phyloP scores from a whole-genome alignment of 129 eudicot genomes.

The Ambrosia artemisiifolia region DNA sequence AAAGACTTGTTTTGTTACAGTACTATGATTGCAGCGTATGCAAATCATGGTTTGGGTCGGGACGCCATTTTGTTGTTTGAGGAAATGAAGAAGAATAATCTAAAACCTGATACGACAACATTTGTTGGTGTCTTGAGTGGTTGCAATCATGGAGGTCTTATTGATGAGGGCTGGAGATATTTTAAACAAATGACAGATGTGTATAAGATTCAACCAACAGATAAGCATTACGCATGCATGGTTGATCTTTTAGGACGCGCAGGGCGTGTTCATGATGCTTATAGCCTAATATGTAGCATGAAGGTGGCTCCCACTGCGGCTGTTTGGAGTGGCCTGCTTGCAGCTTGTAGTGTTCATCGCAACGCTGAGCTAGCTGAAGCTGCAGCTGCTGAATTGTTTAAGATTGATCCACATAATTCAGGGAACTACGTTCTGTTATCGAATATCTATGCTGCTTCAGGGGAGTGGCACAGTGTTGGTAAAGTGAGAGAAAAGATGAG shows the following conservation, averaged over 20 bases:
- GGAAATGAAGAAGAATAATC: slow-evolving; percentile 30
- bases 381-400: slow-evolving; percentile 52
- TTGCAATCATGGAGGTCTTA: slow-evolving; percentile 54
- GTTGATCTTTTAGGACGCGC: slow-evolving; percentile 51
- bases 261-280: slow-evolving; percentile 40
- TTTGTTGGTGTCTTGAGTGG: slow-evolving; percentile 46
- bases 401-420: slow-evolving; percentile 52
- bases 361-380: slow-evolving; percentile 43
- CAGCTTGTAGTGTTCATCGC: slow-evolving; percentile 43
- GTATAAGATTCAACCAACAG: slow-evolving; percentile 32
- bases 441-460: slow-evolving; percentile 43
- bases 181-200: slow-evolving; percentile 40
- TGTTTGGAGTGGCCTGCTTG: slow-evolving; percentile 53
- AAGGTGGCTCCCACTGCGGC: slow-evolving; percentile 36
- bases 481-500: slow-evolving; percentile 44
- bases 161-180: slow-evolving; percentile 42
- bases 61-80: slow-evolving; percentile 43
- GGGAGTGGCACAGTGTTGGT: slow-evolving; percentile 45
- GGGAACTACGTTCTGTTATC: slow-evolving; percentile 57
- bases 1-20: slow-evolving; percentile 53
- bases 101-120: slow-evolving; percentile 41
- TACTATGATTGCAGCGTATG: slow-evolving; percentile 52
- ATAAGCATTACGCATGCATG: slow-evolving; percentile 55
- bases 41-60: slow-evolving; percentile 47
- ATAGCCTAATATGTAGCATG: slow-evolving; percentile 33